Conservation (phyloP, 306 rosid species). For the Malus sylvestris region DNA sequence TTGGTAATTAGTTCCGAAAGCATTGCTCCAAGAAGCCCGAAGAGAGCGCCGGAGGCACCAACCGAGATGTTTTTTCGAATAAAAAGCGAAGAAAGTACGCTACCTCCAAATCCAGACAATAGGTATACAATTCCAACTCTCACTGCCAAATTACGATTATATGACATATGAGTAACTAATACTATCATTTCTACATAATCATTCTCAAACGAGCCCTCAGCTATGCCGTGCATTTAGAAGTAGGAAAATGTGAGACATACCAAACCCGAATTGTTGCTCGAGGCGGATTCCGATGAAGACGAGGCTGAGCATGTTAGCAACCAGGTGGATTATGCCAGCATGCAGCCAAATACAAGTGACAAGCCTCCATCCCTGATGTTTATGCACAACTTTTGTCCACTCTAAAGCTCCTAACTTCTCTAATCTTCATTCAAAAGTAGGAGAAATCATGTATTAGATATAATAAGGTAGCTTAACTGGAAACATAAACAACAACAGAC, state of each 20-base stretch:
- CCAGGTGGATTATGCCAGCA: conserved; percentile 76
- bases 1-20: conserved; percentile 88
- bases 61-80: conserved; percentile 65
- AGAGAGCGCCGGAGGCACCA: conserved; percentile 90
- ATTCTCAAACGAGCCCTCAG: not conserved
- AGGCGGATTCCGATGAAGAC: conserved; percentile 80
- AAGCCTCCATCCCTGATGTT: conserved; percentile 81
- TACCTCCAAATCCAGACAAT: conserved; percentile 74
- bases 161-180: not conserved
- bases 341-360: conserved; percentile 85
- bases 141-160: conserved; percentile 37
- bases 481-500: not conserved
- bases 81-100: conserved; percentile 58
- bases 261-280: conserved; percentile 86
- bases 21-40: conserved; percentile 97
- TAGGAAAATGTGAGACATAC: conserved; percentile 29
- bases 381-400: conserved; percentile 47
- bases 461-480: too few relatives aligned
- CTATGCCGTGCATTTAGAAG: not conserved
- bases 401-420: conserved; percentile 70
- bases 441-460: not conserved
- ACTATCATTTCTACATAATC: not conserved
- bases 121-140: conserved; percentile 62
- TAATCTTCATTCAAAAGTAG: conserved; percentile 32
- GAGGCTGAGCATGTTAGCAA: conserved; percentile 70